Base-by-base conservation (phyloP, 1,284 basidiomycete genomes). In the Ustilago bromivora region DNA sequence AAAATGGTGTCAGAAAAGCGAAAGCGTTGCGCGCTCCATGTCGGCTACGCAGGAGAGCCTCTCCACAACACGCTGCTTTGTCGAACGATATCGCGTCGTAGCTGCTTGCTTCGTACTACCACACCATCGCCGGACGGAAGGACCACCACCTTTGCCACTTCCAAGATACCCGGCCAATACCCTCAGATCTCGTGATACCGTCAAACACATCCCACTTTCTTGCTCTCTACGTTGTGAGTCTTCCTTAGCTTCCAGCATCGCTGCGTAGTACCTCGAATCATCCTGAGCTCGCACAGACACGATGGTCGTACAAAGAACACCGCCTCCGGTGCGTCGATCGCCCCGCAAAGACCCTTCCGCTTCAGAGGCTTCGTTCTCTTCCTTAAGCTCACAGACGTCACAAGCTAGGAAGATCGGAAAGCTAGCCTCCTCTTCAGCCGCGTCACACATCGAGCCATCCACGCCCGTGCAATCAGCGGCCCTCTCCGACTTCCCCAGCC, bases 231-330 rank as follows among this genome's bases (percentile, higher is more conserved):
- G 28, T 34, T 12, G 19, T 6, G 1, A 12, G 12, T 46, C 13
- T 31, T 32, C 49, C 10, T 3, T 32, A 10, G 6, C 12, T 7
- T 12, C 49, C 23, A n/a, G n/a, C 49, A 7, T 51, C 23, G 31
- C 23, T 40, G 9, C 49, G 11, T 13, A 28, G 4, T 13, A 11
- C 38, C 28, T 9, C 9, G 49, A 7, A 32, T 51, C 49, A 13
- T 17, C 28, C n/a, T 51, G 6, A 23, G 31, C 49, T 32, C 49
- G 49, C 31, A 19, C n/a, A 34, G n/a, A 12, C 13, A 55, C 41
- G 15, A 73, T 73, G 71, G 71, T 73, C 49, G 71, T 73, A 23
- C 65, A 67, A 64, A 54, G 71, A 17, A 60, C 71, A n/a, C 71
- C 71, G 46, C 71, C 71, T 13, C 71, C 60, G 17, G 71, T 73